Evolutionary conservation across 805 yeast species (phyloP), one percentile per base, ranked within the genome.

Genomic region (Kluyveromyces siamensis): DNA sequence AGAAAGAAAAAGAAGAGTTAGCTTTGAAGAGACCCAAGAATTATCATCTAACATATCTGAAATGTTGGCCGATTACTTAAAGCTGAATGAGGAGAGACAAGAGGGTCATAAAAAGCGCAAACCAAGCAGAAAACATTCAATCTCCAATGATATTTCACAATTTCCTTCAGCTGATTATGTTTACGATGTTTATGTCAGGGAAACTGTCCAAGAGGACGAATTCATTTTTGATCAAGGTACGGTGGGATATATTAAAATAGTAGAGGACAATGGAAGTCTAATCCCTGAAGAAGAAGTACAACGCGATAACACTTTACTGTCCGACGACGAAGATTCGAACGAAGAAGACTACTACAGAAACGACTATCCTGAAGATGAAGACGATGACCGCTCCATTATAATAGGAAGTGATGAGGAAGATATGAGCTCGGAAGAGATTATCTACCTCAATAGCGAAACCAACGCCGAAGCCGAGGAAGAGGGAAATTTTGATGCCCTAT

Each of bases 331-430:
- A 52, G 95, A 86, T 60, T 84, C 93, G 0, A 86, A 86, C 60
- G 96, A 96, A 18, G 99, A 91, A 68, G 88, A 86, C 48, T 90
- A 82, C 60, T 91, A 91, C 62, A 80, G 81, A 57, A 91, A 93
- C 65, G 98, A 91, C 60, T 91, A 91, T 60, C 98, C 98, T 0
- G 96, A 88, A 42, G 96, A 90, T 60, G 96, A 88, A 53, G 91
- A 86, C 57, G 88, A 80, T 9, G 81, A 69, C 45, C 54, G 70
- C 48, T 63, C 72, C 1, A 55, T 70, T 19, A 53, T 68, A 4
- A 62, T 66, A 41, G 70, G 70, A 10, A 67, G 65, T 21, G 70
- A 64, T 16, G 72, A 60, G 4, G 71, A 57, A 47, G 68, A 66
- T 14, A 66, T 63, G 37, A 72, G 67, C 2, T 61, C 60, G 6